Conservation (phyloP, 2,329 filamentous ascomycete genomes). For the Teratosphaeria zuluensis region DNA sequence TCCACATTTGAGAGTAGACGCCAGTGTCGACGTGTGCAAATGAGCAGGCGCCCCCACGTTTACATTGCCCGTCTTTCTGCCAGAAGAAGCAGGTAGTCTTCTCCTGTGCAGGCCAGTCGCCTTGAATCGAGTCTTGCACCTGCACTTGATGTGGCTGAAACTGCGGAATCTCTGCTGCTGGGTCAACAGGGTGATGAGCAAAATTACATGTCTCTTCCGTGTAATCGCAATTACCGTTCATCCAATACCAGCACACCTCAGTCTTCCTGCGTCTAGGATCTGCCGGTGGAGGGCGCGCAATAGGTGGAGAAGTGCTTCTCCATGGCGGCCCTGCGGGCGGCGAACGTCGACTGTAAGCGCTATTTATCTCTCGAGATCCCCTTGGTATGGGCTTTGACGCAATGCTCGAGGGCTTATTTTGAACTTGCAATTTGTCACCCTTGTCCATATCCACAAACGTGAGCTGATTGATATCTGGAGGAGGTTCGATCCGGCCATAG, state of each 20-base stretch:
- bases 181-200: conserved; percentile 2
- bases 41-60: neutral
- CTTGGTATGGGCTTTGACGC: neutral
- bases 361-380: neutral
- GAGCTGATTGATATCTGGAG: neutral
- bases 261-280: neutral
- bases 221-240: conserved; percentile 1
- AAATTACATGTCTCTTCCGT: conserved; percentile 3
- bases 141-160: conserved; percentile 1
- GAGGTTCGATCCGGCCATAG: neutral
- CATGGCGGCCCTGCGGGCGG: conserved; percentile 1
- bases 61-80: neutral
- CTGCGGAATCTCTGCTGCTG: neutral
- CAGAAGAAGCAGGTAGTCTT: conserved; percentile 3
- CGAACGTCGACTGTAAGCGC: conserved; percentile 4
- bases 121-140: neutral
- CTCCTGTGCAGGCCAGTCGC: neutral
- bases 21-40: conserved; percentile 1
- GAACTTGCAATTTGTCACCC: neutral
- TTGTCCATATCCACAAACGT: neutral
- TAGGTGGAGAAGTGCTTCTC: conserved; percentile 3
- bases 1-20: neutral
- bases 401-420: neutral
- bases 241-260: conserved; percentile 6
- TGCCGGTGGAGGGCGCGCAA: neutral